phyloP scores from a whole-genome alignment of 192 early-diverging fungal genomes.

The Coemansia asiatica region DNA sequence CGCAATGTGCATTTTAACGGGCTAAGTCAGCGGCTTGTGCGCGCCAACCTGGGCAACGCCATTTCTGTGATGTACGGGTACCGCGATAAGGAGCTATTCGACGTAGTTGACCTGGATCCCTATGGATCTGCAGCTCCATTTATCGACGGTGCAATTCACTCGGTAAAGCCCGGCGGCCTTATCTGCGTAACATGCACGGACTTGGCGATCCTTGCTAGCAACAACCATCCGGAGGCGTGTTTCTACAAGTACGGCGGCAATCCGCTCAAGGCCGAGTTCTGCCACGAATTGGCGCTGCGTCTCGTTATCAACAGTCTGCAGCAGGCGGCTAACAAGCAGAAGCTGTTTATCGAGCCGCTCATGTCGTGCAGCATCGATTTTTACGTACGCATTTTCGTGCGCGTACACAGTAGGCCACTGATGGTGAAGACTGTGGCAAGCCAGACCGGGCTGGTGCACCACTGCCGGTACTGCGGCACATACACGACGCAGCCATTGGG shows the following conservation, averaged over 20 bases:
- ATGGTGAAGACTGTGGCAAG: constrained; percentile 78
- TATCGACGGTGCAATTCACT: constrained; percentile 90
- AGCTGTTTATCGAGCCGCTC: constrained; percentile 82
- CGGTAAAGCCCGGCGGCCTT: constrained; percentile 88
- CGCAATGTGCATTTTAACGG: constrained; percentile 84
- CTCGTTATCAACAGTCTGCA: constrained; percentile 83
- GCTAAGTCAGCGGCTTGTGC: constrained; percentile 69
- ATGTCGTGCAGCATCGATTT: constrained; percentile 96
- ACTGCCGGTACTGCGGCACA: constrained; percentile 80
- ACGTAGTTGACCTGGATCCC: constrained; percentile 94
- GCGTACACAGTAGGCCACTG: constrained; percentile 72
- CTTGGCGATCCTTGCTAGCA: constrained; percentile 89
- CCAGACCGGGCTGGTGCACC: constrained; percentile 80
- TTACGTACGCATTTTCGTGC: constrained; percentile 95
- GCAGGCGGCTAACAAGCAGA: constrained; percentile 80
- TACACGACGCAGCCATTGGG: constrained; percentile 77
- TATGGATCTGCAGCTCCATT: constrained; percentile 97
- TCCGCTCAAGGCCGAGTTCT: constrained; percentile 82
- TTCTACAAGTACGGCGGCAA: constrained; percentile 96
- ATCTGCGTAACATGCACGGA: constrained; percentile 99
- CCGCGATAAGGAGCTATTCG: constrained; percentile 62
- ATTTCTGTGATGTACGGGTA: constrained; percentile 71
- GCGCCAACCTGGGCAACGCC: constrained; percentile 84
- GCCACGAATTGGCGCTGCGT: constrained; percentile 94
- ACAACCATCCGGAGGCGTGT: constrained; percentile 81